Base-by-base conservation (phyloP, 2,329 filamentous ascomycete genomes). In the Myriosclerotinia duriaeana region DNA sequence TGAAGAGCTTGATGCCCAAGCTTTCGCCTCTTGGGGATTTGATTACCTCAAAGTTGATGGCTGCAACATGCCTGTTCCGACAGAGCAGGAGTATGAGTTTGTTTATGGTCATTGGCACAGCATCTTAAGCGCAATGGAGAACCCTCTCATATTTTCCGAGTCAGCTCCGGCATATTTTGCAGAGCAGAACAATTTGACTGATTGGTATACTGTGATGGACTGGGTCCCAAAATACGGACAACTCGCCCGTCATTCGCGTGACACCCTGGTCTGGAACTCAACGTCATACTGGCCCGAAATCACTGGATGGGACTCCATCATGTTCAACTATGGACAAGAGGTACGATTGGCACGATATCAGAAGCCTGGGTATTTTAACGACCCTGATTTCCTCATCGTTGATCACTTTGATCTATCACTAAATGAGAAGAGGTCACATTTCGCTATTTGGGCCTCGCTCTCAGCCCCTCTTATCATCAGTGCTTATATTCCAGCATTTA, bases 11-110 rank as follows among this genome's bases (percentile, higher is more conserved):
- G 87, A 89, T 74, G 86, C 86, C 2, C 74, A 80, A 61, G 82
- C 83, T 0, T 88, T 74, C 53, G 67, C 73, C 22, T 79, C 80
- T 30, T 88, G 85, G 85, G 84, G 83, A 2, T 80, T 88, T 64
- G 84, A 87, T 71, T 87, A 85, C 67, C 75, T 85, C 30, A 86
- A 86, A 74, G 83, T 85, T 69, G 85, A 87, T 73, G 86, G 86
- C 72, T 87, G 84, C 74, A 77, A 81, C 66, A 75, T 80, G 53
- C 71, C 70, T 48, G 67, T 64, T 14, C 68, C 66, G 12, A 79
- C 78, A 0, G 69, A 75, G n/a, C 71, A 75, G 36, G 79, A 78
- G 75, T 78, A 80, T 67, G 71, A 78, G 55, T 75, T 78, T 62
- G 79, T 82, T 26, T 73, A 72, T 66, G 75, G 76, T 1, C 71